Conservation (phyloP, 192 early-diverging fungal genomes). For the Backusella morwellensis region DNA sequence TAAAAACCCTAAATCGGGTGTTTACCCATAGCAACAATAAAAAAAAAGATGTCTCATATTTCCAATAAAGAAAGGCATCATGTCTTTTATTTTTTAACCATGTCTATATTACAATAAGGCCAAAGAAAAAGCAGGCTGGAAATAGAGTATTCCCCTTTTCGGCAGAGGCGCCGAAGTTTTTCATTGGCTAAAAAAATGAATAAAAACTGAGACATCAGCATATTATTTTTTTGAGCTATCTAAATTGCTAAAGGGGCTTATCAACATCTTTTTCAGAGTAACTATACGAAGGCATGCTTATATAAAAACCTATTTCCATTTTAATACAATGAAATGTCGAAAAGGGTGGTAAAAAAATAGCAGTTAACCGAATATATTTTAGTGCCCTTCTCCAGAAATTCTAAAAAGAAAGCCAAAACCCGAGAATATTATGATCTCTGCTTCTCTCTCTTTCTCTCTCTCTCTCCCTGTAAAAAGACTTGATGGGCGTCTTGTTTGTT, state of each 20-base stretch:
- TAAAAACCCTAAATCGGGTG: neutral
- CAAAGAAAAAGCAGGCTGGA: neutral
- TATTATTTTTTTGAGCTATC: too few relatives aligned
- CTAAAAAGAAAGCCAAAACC: neutral
- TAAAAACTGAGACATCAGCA: neutral
- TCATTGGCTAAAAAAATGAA: neutral
- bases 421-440: neutral
- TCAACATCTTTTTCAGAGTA: neutral
- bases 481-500: neutral
- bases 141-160: neutral
- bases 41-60: neutral
- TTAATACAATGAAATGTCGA: neutral
- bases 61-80: neutral
- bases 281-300: too few relatives aligned
- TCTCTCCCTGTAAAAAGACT: neutral
- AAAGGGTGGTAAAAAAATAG: neutral
- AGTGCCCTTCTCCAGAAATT: neutral
- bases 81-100: neutral
- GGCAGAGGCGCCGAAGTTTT: neutral
- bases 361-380: neutral
- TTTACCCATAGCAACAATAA: neutral
- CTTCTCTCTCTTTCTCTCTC: neutral
- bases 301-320: too few relatives aligned
- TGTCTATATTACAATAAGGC: neutral
- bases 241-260: neutral